A percentile compares a stretch with the other conserved stretches of the same genome.
phyloP scores from a whole-genome alignment of 345 rosid genomes.

The Rhodamnia rubescens region DNA sequence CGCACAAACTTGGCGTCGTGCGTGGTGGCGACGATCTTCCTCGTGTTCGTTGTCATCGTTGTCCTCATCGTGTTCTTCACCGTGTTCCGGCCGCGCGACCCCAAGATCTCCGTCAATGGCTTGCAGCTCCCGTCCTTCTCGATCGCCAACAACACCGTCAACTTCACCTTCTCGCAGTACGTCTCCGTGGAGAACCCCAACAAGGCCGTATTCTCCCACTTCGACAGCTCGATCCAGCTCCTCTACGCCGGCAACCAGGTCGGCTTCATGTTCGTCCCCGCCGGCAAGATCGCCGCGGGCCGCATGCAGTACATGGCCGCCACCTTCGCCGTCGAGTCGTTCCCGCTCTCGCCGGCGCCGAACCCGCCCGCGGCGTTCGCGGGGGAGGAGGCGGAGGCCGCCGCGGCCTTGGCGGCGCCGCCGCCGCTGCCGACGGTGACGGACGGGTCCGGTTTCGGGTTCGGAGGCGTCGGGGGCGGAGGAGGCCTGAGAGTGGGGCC shows the following conservation, averaged over 20 bases:
- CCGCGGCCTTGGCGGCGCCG: slow-evolving; percentile 31
- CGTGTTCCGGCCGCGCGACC: slow-evolving; percentile 81
- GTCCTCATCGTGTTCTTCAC: slow-evolving; percentile 82
- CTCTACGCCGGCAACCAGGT: slow-evolving; percentile 77
- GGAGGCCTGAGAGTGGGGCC: slow-evolving; percentile 45
- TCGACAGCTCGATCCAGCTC: slow-evolving; percentile 86
- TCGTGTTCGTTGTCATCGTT: slow-evolving; percentile 50
- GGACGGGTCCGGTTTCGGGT: background rate
- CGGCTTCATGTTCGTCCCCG: slow-evolving; percentile 98
- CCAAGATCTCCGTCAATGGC: slow-evolving; percentile 76
- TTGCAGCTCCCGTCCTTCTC: slow-evolving; percentile 94
- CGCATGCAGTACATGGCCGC: slow-evolving; percentile 89
- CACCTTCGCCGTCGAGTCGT: slow-evolving; percentile 77
- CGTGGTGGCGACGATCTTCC: slow-evolving; percentile 78
- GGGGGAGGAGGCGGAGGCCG: slow-evolving; percentile 37
- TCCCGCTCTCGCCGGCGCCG: slow-evolving; percentile 35
- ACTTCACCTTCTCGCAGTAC: slow-evolving; percentile 87
- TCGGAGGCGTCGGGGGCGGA: background rate
- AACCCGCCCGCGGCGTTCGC: slow-evolving; percentile 14
- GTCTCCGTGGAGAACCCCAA: slow-evolving; percentile 80
- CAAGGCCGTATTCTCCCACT: slow-evolving; percentile 81
- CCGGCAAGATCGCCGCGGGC: slow-evolving; percentile 76
- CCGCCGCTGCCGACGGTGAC: slow-evolving; percentile 10
- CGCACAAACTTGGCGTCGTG: slow-evolving; percentile 91
- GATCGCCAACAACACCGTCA: slow-evolving; percentile 68